Base-by-base conservation (phyloP, 2,329 filamentous ascomycete genomes). In the Aspergillus ustus region DNA sequence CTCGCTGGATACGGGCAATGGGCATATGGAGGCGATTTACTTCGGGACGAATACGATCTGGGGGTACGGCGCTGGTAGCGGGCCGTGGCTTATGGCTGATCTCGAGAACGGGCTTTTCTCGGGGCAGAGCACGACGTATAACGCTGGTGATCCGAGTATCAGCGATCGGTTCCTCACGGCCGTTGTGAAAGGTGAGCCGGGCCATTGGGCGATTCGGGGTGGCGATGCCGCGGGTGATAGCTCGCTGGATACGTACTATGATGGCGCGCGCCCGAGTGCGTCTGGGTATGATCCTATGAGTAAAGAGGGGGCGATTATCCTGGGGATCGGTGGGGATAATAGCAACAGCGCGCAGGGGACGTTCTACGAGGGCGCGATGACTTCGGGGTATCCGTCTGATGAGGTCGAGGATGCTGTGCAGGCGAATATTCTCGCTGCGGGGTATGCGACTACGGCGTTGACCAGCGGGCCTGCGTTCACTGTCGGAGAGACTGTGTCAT, bases 281-380 rank as follows among this genome's bases (percentile, higher is more conserved):
- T 63, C 70, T 15, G 86, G 85, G 9, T 89, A 89, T 74, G 84
- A 87, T 70, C 75, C 83, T 0, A 90, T 89, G 87, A 78, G 68
- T 65, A 88, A 89, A 66, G 87, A 90, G 69, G 87, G 87, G 13
- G 83, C 87, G 59, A 87, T 90, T 49, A 82, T 89, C 61, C 84
- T 89, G n/a, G 87, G 87, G n/a, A 88, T 89, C 57, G 87, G 87
- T n/a, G 87, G 87, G 7, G 87, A 89, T 67, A 90, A 87, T 75
- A 87, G 84, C 69, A 76, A 78, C 66, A 68, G 83, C 51, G 87
- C 80, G 0, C 84, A 88, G 69, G 87, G 87, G 28, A 89, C 86
- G 0, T 87, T 87, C 69, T 87, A 89, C 72, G 87, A 89, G 73
- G 87, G 87, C 25, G 86, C 84, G 25, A 87, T 89, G 85, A 89